phyloP scores from a whole-genome alignment of 495 filamentous ascomycete species.

The Xylaria castorea region DNA sequence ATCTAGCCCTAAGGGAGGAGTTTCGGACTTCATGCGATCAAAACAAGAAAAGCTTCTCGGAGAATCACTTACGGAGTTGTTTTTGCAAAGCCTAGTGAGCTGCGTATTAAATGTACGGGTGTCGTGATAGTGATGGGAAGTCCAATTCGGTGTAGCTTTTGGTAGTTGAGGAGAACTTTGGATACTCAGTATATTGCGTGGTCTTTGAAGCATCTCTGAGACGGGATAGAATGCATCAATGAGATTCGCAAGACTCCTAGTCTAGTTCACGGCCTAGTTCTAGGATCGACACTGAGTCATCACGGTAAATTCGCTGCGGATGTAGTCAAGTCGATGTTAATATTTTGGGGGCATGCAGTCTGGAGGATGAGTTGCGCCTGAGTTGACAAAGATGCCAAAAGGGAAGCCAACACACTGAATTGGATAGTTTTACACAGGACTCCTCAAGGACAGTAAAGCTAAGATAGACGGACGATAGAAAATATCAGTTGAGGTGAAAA shows the following conservation, averaged over 20 bases:
- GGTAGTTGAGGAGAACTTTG: conserved; percentile 8
- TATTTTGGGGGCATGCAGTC: not conserved
- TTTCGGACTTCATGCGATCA: too few species aligned
- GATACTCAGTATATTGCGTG: conserved; percentile 32
- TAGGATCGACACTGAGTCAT: conserved; percentile 23
- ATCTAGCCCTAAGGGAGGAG: not conserved
- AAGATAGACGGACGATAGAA: not conserved
- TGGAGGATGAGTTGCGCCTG: not conserved
- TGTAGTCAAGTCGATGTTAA: not conserved
- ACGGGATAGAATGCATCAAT: conserved; percentile 39
- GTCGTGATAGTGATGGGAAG: conserved; percentile 7
- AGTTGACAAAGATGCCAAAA: not conserved
- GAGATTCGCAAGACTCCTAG: conserved; percentile 36
- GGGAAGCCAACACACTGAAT: not conserved
- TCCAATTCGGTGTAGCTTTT: conserved; percentile 24
- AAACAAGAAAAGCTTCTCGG: not conserved
- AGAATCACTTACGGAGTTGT: not conserved
- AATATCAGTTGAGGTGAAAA: not conserved
- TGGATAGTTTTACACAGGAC: not conserved
- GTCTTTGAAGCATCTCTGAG: conserved; percentile 43
- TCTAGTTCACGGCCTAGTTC: conserved; percentile 28
- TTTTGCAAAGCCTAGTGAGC: conserved; percentile 2
- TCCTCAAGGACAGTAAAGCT: not conserved
- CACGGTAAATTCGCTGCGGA: conserved; percentile 12
- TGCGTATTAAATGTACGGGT: conserved; percentile 24